Conservation (phyloP, 2,329 filamentous ascomycete species). For the Pseudofabraea citricarpa region DNA sequence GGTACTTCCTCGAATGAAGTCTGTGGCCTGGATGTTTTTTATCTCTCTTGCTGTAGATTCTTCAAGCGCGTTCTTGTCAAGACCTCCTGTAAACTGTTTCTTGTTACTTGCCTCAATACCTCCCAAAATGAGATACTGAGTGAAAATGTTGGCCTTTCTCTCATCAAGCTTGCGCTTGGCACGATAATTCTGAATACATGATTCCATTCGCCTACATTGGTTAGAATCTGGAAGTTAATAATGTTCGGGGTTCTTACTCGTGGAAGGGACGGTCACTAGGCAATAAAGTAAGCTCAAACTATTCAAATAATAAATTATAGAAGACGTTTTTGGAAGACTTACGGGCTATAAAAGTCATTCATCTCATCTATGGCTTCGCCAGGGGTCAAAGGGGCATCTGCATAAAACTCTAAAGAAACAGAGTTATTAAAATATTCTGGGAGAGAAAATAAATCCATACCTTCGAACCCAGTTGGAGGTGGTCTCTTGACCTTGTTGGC, state of each 20-base stretch:
- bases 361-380: slow-evolving; percentile 44
- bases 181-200: slow-evolving; percentile 78
- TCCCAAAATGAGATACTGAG: slow-evolving; percentile 77
- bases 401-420: slow-evolving; percentile 56
- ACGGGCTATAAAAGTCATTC: slow-evolving; percentile 61
- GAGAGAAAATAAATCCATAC: too few species aligned
- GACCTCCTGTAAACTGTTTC: slow-evolving; percentile 57
- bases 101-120: slow-evolving; percentile 60
- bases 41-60: slow-evolving; percentile 60
- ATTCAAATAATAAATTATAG: too few species aligned
- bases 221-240: slow-evolving; percentile 11
- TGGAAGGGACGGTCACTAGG: slow-evolving; percentile 46
- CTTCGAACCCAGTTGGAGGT: slow-evolving; percentile 64
- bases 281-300: too few species aligned
- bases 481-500: slow-evolving; percentile 24
- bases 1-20: slow-evolving; percentile 44
- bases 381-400: slow-evolving; percentile 73
- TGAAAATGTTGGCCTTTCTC: slow-evolving; percentile 61
- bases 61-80: slow-evolving; percentile 56
- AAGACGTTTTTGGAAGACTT: slow-evolving; percentile 31
- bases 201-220: slow-evolving; percentile 63
- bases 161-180: slow-evolving; percentile 68
- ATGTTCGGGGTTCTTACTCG: slow-evolving; percentile 45
- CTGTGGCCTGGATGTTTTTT: slow-evolving; percentile 58
- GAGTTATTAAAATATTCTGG: too few species aligned